phyloP scores from a whole-genome alignment of 1,284 basidiomycete species.

The Cryptococcus maquisensis region DNA sequence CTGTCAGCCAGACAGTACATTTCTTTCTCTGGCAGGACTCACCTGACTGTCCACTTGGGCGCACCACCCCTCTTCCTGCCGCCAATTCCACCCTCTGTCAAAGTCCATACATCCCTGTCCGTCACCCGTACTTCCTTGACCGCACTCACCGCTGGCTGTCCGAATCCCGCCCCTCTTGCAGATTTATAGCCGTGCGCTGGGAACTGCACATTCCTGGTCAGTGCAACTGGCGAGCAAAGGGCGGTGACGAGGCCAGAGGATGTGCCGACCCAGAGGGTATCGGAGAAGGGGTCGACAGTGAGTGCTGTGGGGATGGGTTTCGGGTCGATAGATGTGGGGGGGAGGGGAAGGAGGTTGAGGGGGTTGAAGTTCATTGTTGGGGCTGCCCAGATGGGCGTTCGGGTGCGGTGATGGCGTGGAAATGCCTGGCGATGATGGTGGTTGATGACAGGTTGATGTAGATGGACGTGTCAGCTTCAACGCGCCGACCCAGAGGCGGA shows the following conservation, averaged over 20 bases:
- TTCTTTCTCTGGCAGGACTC: constrained; percentile 7
- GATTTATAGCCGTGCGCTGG: constrained; percentile 51
- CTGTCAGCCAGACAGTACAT: not conserved
- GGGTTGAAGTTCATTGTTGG: constrained; percentile 34
- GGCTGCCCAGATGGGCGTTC: no score
- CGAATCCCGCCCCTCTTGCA: not conserved
- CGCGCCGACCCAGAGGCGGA: not conserved
- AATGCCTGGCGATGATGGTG: not conserved
- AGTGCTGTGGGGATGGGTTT: constrained; percentile 58
- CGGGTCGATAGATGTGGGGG: constrained; percentile 34
- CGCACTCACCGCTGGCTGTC: constrained; percentile 13
- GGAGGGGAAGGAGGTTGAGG: constrained; percentile 45
- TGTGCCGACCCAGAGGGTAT: constrained; percentile 82
- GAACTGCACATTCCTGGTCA: constrained; percentile 63
- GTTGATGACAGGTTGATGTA: not conserved
- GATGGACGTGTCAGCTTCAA: not conserved
- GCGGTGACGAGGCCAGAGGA: constrained; percentile 69
- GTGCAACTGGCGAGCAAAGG: constrained; percentile 59
- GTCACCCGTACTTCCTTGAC: constrained; percentile 70
- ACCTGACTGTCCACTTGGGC: constrained; percentile 46
- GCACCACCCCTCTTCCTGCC: constrained; percentile 47
- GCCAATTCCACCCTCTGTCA: constrained; percentile 46
- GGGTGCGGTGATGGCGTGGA: no score
- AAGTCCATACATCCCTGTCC: constrained; percentile 63
- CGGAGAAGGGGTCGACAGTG: constrained; percentile 83